These are phyloP conservation scores for Chaetomidium leptoderma DNA, from an alignment of 495 filamentous ascomycete genomes.

Conservation along the genomic window DNA sequence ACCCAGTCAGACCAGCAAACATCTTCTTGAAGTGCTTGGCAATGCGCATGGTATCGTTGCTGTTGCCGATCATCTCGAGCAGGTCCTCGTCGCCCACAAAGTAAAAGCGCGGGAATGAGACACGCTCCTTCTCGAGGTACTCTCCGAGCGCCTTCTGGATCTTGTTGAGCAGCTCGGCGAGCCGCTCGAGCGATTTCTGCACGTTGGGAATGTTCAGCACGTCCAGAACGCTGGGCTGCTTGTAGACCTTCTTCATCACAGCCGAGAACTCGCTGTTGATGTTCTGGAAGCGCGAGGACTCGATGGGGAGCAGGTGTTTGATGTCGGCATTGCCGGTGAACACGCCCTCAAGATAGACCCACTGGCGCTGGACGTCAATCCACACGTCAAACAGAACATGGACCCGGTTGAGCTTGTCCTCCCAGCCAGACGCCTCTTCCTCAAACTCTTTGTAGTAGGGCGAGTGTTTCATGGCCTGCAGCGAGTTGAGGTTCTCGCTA, in stretches of 20 bases:
- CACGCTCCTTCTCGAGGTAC: slow-evolving; percentile 94
- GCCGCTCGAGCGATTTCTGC: slow-evolving; percentile 88
- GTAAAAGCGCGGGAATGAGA: slow-evolving; percentile 97
- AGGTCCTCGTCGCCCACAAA: slow-evolving; percentile 98
- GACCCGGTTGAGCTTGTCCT: slow-evolving; percentile 95
- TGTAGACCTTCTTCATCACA: slow-evolving; percentile 98
- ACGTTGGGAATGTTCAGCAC: slow-evolving; percentile 92
- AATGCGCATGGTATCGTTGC: slow-evolving; percentile 90
- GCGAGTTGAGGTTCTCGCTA: slow-evolving; percentile 92
- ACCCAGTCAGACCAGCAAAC: slow-evolving; percentile 90
- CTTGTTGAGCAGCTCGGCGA: slow-evolving; percentile 94
- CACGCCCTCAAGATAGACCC: slow-evolving; percentile 98
- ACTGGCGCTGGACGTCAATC: slow-evolving; percentile 99
- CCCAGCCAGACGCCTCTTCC: slow-evolving; percentile 92
- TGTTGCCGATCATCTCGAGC: slow-evolving; percentile 99
- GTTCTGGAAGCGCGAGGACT: slow-evolving; percentile 94
- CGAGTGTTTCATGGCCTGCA: slow-evolving; percentile 98
- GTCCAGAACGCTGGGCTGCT: slow-evolving; percentile 88
- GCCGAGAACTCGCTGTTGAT: slow-evolving; percentile 98
- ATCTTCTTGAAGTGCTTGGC: slow-evolving; percentile 99
- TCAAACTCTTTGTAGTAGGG: slow-evolving; percentile 99
- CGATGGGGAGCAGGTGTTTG: slow-evolving; percentile 93
- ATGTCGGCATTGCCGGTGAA: slow-evolving; percentile 99
- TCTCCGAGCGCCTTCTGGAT: slow-evolving; percentile 98
- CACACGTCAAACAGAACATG: slow-evolving; percentile 98